phyloP scores from a whole-genome alignment of 148 eudicot species.

The Dianthus caryophyllus region DNA sequence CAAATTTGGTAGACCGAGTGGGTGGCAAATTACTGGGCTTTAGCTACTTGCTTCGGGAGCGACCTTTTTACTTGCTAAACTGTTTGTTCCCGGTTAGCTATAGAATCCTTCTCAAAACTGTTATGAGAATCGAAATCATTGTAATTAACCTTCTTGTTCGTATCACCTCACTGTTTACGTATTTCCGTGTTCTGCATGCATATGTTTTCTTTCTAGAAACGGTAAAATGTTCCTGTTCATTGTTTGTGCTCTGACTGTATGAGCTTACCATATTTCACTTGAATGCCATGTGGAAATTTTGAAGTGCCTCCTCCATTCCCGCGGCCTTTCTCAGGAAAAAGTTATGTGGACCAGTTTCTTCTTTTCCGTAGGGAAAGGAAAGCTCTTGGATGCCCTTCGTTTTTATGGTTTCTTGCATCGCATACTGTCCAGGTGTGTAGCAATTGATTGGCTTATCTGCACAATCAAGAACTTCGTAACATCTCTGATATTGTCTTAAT shows the following conservation, averaged over 20 bases:
- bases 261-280: conserved; percentile 29
- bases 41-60: neutral
- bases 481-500: conserved; percentile 6
- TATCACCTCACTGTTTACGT: neutral
- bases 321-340: conserved; percentile 82
- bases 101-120: neutral
- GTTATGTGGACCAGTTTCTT: conserved; percentile 46
- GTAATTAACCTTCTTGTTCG: neutral
- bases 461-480: neutral
- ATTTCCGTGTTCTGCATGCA: neutral
- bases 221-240: conserved; percentile 16
- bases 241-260: neutral
- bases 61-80: neutral
- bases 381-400: conserved; percentile 79
- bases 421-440: conserved; percentile 58
- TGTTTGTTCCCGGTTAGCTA: neutral
- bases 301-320: conserved; percentile 97
- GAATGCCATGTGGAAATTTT: conserved; percentile 43
- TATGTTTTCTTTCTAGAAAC: neutral
- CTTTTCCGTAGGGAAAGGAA: conserved; percentile 54
- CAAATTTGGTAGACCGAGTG: neutral
- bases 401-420: conserved; percentile 63
- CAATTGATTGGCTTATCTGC: neutral
- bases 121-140: neutral
- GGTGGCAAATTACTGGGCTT: neutral